Base-by-base conservation (phyloP, 306 rosid species). In the Potentilla sterilis region DNA sequence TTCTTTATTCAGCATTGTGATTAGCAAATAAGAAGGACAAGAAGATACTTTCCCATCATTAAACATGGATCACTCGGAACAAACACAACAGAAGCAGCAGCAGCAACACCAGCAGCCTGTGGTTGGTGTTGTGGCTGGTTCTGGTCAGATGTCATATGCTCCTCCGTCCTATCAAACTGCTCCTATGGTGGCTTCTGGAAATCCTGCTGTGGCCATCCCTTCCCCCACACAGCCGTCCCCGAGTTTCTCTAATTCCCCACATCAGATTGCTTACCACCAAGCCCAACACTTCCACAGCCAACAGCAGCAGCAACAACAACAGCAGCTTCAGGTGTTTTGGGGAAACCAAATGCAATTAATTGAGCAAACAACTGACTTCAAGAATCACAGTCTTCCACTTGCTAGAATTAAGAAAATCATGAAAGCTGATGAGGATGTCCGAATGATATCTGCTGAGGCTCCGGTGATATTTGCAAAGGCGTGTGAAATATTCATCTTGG, bases 381-480 rank as follows among this genome's bases (percentile, higher is more conserved):
- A 85, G 84, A 90, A 84, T 68, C 93, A 87, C 69, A 88, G 84
- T 71, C 81, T 92, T 9, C 97, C 97, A 0, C 88, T 90, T 47
- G 90, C 89, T 44, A 85, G 93, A 46, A 92, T 92, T 19, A 92
- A 87, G 76, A 92, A 84, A 72, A 92, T 92, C 44, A 90, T 92
- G 97, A 92, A 87, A 83, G 96, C 92, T n/a, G 97, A 92, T 78
- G 96, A 88, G 87, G 97, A 92, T 76, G 97, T 92, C 14, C 85
- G 93, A 55, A 88, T 89, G 96, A 88, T 92, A 57, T 90, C 96
- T 3, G 89, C 93, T 1, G 96, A 92, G 82, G 97, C 96, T 55
- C 93, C 96, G 0, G 96, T 88, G 49, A 73, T 92, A 76, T 89
- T 92, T 72, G 96, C 93, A 9, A 92, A 89, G 80, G 97, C 97